Percentiles rank a stretch among this genome's conserved stretches.
These are phyloP conservation scores for Pseudogymnoascus sp. DNA, from an alignment of 2,329 filamentous ascomycete genomes.

Conservation along the genomic window DNA sequence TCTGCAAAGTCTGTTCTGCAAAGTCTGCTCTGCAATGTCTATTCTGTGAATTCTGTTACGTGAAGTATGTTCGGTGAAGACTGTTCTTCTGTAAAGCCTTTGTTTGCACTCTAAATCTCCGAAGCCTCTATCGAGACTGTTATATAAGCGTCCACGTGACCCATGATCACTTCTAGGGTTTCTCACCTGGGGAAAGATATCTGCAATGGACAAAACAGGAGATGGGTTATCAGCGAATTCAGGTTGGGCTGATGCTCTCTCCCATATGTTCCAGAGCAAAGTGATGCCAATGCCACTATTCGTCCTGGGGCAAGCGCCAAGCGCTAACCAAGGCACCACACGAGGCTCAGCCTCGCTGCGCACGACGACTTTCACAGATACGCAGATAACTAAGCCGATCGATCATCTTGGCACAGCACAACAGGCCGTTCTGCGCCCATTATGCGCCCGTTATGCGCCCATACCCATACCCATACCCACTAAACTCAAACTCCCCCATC, in stretches of 20 bases:
- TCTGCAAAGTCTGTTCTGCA: not conserved
- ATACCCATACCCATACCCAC: not conserved
- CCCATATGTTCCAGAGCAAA: not conserved
- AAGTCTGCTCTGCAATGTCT: no score
- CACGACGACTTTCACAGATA: not conserved
- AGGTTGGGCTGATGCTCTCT: no score
- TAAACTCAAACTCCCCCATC: no score
- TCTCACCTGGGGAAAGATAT: not conserved
- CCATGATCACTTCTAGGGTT: not conserved
- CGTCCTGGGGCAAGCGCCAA: not conserved
- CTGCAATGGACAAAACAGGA: not conserved
- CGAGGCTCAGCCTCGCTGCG: not conserved
- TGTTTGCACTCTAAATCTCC: not conserved
- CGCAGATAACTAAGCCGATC: not conserved
- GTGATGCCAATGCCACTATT: not conserved
- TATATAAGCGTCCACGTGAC: not conserved
- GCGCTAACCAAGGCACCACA: not conserved
- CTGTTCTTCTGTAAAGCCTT: not conserved
- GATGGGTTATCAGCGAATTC: not conserved
- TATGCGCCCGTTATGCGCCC: not conserved
- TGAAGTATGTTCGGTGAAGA: not conserved
- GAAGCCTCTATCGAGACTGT: not conserved
- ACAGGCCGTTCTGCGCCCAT: not conserved
- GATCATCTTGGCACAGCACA: not conserved
- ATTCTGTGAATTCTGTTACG: not conserved